These are phyloP conservation scores for Colletotrichum melonis DNA, from an alignment of 2,329 filamentous ascomycete species.

Conservation along the genomic window DNA sequence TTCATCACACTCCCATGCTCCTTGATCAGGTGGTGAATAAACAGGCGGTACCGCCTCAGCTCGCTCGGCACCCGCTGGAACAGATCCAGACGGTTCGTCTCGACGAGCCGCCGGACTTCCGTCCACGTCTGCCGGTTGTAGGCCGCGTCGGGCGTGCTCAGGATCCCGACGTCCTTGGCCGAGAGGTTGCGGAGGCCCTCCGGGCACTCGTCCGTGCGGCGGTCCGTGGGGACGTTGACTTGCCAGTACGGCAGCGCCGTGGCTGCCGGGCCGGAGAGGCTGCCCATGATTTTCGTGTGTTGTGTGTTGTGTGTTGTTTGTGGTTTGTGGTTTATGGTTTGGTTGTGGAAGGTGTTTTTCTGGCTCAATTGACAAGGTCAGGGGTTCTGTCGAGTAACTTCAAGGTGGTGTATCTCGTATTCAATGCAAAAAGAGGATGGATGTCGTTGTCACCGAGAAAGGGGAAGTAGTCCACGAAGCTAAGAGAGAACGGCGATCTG, in stretches of 20 bases:
- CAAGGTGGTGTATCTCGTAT: background rate
- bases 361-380: background rate
- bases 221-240: slow-evolving; percentile 75
- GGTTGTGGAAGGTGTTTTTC: background rate
- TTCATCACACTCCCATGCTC: slow-evolving; percentile 81
- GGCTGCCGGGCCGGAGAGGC: slow-evolving; percentile 10
- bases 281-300: slow-evolving; percentile 13
- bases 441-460: background rate
- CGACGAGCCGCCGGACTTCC: slow-evolving; percentile 72
- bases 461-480: background rate
- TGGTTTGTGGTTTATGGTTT: no score
- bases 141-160: slow-evolving; percentile 75
- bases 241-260: slow-evolving; percentile 78
- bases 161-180: slow-evolving; percentile 76
- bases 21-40: slow-evolving; percentile 70
- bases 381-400: background rate
- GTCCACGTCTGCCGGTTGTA: slow-evolving; percentile 77
- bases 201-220: slow-evolving; percentile 77
- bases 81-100: slow-evolving; percentile 74
- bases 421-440: background rate
- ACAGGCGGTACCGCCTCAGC: slow-evolving; percentile 81
- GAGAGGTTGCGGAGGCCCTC: slow-evolving; percentile 72
- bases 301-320: background rate
- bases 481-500: background rate
- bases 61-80: slow-evolving; percentile 84